phyloP scores from a whole-genome alignment of 176 grass and related monocot genomes.

The Triticum timopheevii region DNA sequence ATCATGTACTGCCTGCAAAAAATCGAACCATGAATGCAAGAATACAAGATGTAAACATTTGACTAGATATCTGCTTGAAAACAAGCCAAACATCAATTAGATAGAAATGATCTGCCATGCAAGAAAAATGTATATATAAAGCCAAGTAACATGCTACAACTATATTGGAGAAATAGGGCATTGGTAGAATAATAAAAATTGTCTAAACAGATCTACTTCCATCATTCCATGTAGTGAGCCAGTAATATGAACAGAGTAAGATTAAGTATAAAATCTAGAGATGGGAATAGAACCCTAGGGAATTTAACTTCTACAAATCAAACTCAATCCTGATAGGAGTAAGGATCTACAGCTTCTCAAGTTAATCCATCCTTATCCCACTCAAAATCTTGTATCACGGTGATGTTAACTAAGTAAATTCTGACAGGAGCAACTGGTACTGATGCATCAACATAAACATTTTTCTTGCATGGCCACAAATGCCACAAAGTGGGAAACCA shows the following conservation, averaged over 20 bases:
- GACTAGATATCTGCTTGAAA: conserved; percentile 5
- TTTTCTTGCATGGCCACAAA: background rate
- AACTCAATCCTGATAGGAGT: background rate
- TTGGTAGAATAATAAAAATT: background rate
- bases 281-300: background rate
- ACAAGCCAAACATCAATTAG: background rate
- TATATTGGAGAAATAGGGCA: background rate
- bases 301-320: background rate
- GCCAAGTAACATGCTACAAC: background rate
- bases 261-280: background rate
- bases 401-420: background rate
- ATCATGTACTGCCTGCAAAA: background rate
- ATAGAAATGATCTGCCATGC: background rate
- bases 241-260: background rate
- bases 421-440: background rate
- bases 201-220: background rate
- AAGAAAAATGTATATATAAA: background rate
- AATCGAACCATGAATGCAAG: no score
- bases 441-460: background rate
- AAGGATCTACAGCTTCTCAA: background rate
- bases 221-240: background rate
- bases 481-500: background rate
- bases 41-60: background rate
- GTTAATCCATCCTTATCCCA: background rate
- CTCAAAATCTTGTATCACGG: background rate